Base-by-base conservation (phyloP, 148 eudicot genomes). In the Fagopyrum tataricum region DNA sequence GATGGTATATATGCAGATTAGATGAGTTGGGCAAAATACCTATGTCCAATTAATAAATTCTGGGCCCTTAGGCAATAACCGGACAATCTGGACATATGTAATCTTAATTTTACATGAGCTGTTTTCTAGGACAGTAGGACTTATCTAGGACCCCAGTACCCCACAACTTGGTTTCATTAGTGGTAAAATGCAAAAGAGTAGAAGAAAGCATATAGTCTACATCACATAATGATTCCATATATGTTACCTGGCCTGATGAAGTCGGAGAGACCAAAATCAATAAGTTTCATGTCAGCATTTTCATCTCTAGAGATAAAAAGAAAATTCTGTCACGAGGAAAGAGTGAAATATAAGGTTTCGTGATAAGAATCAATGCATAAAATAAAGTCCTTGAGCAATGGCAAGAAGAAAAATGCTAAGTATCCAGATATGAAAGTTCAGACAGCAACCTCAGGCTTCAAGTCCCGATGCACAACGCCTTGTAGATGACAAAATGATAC, bases 231-330 rank as follows among this genome's bases (percentile, higher is more conserved):
- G 42, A 31, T 15, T 64, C 43, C 10, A 37, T 31, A 39, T 37
- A 31, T 15, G 20, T 70, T 78, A 88, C 92, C 92, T 74, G 92
- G 86, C 77, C 79, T 88, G 42, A 82, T 82, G 69, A 86, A 88
- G 82, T 88, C 92, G 21, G 92, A 88, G 75, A 88, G 92, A 59
- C 92, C 92, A 75, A 88, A 88, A 84, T 88, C 91, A 76, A 88
- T 88, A 8, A 88, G 92, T 80, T 78, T 86, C 92, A 88, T 88
- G 73, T 86, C 86, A 67, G 92, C 86, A 46, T 88, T 87, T 79
- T 88, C 92, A 75, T 74, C 80, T 78, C 73, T 77, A 76, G 92
- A 84, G 13, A 87, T 79, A 77, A 88, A 88, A 71, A 88, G 88
- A 71, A 88, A 88, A 82, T 88, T 88, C 92, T 88, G 89, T 44